These are phyloP conservation scores for Vicia faba DNA, from an alignment of 306 rosid genomes.

Conservation along the genomic window DNA sequence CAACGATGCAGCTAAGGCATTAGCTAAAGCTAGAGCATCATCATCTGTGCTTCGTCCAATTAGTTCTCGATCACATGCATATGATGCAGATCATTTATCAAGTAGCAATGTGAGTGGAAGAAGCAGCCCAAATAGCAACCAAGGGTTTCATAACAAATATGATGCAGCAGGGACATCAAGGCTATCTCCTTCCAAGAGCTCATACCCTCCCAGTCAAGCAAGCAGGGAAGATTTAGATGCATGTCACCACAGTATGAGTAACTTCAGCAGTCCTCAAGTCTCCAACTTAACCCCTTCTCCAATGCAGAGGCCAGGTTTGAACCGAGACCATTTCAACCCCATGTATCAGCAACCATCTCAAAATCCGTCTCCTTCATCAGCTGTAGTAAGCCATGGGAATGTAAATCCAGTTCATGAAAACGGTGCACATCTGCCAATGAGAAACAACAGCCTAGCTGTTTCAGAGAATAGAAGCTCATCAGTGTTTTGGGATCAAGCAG, in stretches of 20 bases:
- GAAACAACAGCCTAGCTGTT: constrained; percentile 44
- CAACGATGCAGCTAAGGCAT: constrained; percentile 72
- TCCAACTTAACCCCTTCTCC: constrained; percentile 61
- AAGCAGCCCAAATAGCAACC: constrained; percentile 71
- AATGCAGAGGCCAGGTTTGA: constrained; percentile 44
- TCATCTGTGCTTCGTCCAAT: constrained; percentile 84
- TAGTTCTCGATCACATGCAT: constrained; percentile 56
- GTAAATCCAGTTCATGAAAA: constrained; percentile 42
- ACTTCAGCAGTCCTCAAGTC: constrained; percentile 71
- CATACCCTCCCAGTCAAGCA: constrained; percentile 75
- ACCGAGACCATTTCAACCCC: constrained; percentile 66
- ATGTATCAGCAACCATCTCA: constrained; percentile 60
- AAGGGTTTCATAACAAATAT: constrained; percentile 55
- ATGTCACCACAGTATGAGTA: constrained; percentile 59
- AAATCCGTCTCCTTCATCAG: constrained; percentile 54
- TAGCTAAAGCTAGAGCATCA: constrained; percentile 85
- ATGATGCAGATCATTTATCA: constrained; percentile 62
- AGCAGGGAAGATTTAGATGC: constrained; percentile 70
- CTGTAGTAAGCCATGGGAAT: constrained; percentile 50
- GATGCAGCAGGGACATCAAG: constrained; percentile 60
- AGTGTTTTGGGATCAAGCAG: constrained; percentile 81
- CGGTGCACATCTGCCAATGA: constrained; percentile 40
- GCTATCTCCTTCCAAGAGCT: constrained; percentile 62
- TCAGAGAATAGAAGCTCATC: constrained; percentile 54
- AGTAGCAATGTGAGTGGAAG: constrained; percentile 75